Evolutionary conservation across 2,329 filamentous ascomycete genomes (phyloP).

Genomic region (Pestalotiopsis sp.): DNA sequence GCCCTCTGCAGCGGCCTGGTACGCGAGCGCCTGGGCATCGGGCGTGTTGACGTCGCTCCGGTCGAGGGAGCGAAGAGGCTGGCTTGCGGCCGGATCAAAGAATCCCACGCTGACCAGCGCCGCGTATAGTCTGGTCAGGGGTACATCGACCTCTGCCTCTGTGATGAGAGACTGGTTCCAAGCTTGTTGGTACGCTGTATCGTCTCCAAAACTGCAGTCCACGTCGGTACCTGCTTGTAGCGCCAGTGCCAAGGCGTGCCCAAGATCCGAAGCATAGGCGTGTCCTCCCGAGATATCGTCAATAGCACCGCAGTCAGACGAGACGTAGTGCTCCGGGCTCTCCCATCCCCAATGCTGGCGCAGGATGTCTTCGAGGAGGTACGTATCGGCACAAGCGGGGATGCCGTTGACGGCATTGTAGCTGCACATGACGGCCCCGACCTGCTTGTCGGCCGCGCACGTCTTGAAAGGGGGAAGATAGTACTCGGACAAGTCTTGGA

Average conservation of each 20-base stretch:
- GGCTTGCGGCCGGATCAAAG: slow-evolving; percentile 28
- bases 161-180: slow-evolving; percentile 32
- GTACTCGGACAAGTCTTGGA: slow-evolving; percentile 68
- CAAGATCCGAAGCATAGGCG: slow-evolving; percentile 32
- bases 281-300: slow-evolving; percentile 54
- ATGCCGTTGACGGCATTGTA: slow-evolving; percentile 68
- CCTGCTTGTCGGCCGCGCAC: slow-evolving; percentile 58
- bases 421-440: slow-evolving; percentile 62
- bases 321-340: slow-evolving; percentile 62
- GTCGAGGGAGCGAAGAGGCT: slow-evolving; percentile 22
- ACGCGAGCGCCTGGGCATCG: slow-evolving; percentile 24
- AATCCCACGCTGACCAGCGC: slow-evolving; percentile 31
- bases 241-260: slow-evolving; percentile 33
- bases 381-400: slow-evolving; percentile 64
- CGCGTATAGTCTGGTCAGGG: slow-evolving; percentile 30
- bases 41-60: slow-evolving; percentile 26
- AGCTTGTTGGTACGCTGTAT: slow-evolving; percentile 27
- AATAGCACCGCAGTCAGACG: slow-evolving; percentile 66
- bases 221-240: slow-evolving; percentile 39
- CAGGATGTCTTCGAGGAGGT: slow-evolving; percentile 63
- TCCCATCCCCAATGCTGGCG: slow-evolving; percentile 68
- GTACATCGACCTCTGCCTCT: slow-evolving; percentile 27
- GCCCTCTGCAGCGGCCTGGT: slow-evolving; percentile 25
- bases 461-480: slow-evolving; percentile 67
- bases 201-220: slow-evolving; percentile 30